Evolutionary conservation across 164 flowering plant species (phyloP).

Genomic region (Brasenia schreberi): DNA sequence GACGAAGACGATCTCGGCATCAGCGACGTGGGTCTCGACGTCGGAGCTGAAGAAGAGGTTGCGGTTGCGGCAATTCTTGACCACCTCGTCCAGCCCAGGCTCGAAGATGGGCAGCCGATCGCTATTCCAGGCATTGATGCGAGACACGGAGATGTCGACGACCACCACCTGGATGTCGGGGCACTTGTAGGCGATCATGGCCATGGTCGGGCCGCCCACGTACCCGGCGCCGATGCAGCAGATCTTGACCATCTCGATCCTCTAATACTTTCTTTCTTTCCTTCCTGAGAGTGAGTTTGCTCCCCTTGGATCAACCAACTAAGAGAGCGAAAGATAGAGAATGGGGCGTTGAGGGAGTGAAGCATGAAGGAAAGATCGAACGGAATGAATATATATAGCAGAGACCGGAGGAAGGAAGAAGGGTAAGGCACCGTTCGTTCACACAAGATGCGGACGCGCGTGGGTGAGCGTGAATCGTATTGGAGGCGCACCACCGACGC

Average conservation of each 20-base stretch:
- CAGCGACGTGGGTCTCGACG: conserved; percentile 11
- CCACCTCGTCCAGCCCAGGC: conserved; percentile 16
- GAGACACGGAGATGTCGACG: conserved; percentile 14
- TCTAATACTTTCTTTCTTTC: not conserved
- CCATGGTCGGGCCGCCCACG: conserved; percentile 8
- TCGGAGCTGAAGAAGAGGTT: conserved; percentile 16
- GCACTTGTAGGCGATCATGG: conserved; percentile 14
- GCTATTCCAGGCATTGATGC: conserved; percentile 17
- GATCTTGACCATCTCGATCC: conserved; percentile 7
- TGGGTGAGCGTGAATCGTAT: no score
- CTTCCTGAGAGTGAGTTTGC: no score
- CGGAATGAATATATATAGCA: no score
- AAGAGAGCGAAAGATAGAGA: no score
- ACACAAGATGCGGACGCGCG: no score
- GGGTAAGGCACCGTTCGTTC: no score
- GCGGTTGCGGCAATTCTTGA: conserved; percentile 10
- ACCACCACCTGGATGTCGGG: conserved; percentile 13
- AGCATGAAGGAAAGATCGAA: no score
- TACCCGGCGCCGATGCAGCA: conserved; percentile 14
- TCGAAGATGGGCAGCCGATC: conserved; percentile 17
- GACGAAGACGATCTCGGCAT: conserved; percentile 15
- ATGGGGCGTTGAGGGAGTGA: no score
- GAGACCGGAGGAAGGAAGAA: no score
- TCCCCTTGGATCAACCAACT: no score
- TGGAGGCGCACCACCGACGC: no score